Evolutionary conservation across 2,329 filamentous ascomycete genomes (phyloP).

Genomic region (Colletotrichum spaethianum): DNA sequence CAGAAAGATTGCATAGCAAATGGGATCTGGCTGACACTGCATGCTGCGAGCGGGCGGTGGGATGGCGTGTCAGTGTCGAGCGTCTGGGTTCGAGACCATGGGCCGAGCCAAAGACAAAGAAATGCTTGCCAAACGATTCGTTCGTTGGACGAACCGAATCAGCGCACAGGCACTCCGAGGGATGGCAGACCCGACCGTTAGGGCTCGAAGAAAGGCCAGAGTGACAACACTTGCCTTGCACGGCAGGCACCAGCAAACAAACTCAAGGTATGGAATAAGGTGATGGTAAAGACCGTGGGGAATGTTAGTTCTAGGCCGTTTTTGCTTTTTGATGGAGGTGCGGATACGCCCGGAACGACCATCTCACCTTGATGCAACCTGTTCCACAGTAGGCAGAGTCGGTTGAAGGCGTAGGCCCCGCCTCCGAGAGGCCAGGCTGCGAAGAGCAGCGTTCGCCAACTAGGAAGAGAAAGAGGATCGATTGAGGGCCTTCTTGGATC

Average conservation of each 20-base stretch:
- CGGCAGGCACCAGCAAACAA: background rate
- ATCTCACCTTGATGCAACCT: conserved; percentile 8
- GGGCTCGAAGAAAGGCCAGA: too few species aligned
- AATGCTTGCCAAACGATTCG: conserved; percentile 17
- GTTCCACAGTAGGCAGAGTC: background rate
- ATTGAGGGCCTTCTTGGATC: conserved; percentile 14
- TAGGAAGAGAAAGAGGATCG: background rate
- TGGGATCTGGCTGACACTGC: conserved; percentile 18
- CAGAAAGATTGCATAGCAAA: conserved; percentile 14
- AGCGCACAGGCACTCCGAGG: conserved; percentile 10
- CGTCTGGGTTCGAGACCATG: conserved; percentile 13
- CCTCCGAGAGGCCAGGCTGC: background rate
- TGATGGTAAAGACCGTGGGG: background rate
- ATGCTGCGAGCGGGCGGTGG: conserved; percentile 2
- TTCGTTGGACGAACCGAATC: conserved; percentile 17
- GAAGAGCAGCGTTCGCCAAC: background rate
- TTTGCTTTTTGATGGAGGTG: conserved; percentile 27
- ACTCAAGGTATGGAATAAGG: background rate
- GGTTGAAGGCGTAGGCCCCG: conserved; percentile 11
- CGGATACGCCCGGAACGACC: conserved; percentile 31
- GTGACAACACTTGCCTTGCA: background rate
- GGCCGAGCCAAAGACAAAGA: conserved; percentile 20
- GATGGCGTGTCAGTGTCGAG: conserved; percentile 21
- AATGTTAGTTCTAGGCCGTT: background rate
- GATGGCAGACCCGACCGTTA: background rate